Evolutionary conservation across 2,329 filamentous ascomycete species (phyloP).

Genomic region (Exophiala alcalophila): DNA sequence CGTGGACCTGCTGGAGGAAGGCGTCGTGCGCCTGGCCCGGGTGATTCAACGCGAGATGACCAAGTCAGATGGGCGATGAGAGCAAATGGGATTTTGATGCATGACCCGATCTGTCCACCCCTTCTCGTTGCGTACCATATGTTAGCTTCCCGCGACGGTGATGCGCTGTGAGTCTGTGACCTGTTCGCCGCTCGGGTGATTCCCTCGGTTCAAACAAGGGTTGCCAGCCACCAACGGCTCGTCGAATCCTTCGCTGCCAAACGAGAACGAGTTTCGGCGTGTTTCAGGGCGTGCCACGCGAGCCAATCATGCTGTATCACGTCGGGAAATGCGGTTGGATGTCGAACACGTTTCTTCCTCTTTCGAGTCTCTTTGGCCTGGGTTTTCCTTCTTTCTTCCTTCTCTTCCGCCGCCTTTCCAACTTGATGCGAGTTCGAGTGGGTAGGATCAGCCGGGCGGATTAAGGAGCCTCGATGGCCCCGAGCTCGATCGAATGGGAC

Average conservation of each 20-base stretch:
- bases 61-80: conserved; percentile 16
- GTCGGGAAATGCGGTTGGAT: conserved; percentile 4
- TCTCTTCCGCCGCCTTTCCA: conserved; percentile 2
- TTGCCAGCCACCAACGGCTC: conserved; percentile 14
- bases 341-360: conserved; percentile 8
- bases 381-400: background rate
- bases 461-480: conserved; percentile 14
- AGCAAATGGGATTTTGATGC: conserved; percentile 7
- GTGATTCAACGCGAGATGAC: conserved; percentile 30
- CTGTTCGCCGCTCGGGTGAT: too few species aligned
- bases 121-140: background rate
- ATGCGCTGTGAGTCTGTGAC: too few species aligned
- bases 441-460: conserved; percentile 4
- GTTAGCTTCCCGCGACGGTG: too few species aligned
- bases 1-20: conserved; percentile 63
- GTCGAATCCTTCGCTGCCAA: conserved; percentile 12
- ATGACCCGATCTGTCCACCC: conserved; percentile 5
- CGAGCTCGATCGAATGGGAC: conserved; percentile 10
- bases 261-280: conserved; percentile 17
- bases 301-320: conserved; percentile 17
- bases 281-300: conserved; percentile 19
- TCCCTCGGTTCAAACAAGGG: too few species aligned
- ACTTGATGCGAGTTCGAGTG: conserved; percentile 4
- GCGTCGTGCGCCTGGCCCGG: conserved; percentile 61
- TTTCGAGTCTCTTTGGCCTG: conserved; percentile 1